Base-by-base conservation (phyloP, 441 rosid species). In the Corymbia citriodora region DNA sequence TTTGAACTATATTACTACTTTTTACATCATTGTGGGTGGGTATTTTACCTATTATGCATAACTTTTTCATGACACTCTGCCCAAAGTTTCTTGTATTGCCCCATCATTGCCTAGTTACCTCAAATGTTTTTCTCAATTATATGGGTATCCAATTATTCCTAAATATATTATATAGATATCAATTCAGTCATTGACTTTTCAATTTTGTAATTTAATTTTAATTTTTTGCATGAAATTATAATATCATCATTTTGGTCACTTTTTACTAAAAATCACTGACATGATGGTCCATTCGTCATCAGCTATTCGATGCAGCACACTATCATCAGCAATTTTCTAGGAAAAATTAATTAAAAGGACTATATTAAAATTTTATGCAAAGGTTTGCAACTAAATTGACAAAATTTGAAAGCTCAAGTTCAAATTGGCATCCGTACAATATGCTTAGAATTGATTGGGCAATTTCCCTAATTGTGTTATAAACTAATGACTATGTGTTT, bases 271-370 rank as follows among this genome's bases (percentile, higher is more conserved):
- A 74, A 74, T 74, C 0, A 3, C 16, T 74, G 15, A 40, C 8
- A 74, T 23, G 7, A 48, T 6, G 17, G 0, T 40, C 6, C 3
- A 74, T 1, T 21, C 9, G 11, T 0, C 2, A 2, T 2, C 8
- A 2, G 9, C 48, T 6, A 12, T 74, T 13, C 16, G 7, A 21
- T 0, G 1, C 21, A 17, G 52, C n/a, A 74, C 1, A 7, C n/a
- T 13, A 25, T 29, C 65, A 59, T 59, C 10, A 59, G n/a, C 29
- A 23, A 25, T 59, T 59, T 59, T 25, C 0, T 5, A 0, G 14
- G 23, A 29, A 59, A 59, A 59, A 59, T 59, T 59, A 3, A 59
- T 59, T 4, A 0, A 59, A 59, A 59, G 7, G 7, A 59, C n/a
- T 59, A 0, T 29, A 59, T 7, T 59, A 59, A 13, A 25, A 59